Percentiles rank a stretch among this genome's conserved stretches.
Evolutionary conservation across 2,329 filamentous ascomycete species (phyloP).

Genomic region (Aureobasidium lini): DNA sequence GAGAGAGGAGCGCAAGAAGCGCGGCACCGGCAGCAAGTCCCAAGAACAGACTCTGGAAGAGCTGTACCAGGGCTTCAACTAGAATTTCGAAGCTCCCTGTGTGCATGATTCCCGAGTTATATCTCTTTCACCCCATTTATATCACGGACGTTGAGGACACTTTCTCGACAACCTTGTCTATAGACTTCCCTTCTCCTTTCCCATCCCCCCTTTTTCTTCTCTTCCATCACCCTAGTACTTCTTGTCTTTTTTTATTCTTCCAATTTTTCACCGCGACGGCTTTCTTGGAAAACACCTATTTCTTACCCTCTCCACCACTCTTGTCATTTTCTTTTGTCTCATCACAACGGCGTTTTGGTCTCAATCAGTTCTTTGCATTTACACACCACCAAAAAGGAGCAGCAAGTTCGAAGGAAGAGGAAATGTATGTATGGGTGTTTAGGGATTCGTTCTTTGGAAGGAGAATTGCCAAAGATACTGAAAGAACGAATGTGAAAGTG

Average conservation of each 20-base stretch:
- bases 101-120: background rate
- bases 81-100: background rate
- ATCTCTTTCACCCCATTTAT: background rate
- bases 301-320: background rate
- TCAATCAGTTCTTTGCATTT: conserved; percentile 1
- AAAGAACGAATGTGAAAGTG: background rate
- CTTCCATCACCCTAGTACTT: conserved; percentile 13
- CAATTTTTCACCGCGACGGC: background rate
- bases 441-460: background rate
- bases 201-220: background rate
- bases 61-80: conserved; percentile 22
- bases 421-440: background rate
- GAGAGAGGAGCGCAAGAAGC: conserved; percentile 28
- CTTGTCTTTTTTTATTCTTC: background rate
- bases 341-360: background rate
- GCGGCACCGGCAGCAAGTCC: conserved; percentile 20
- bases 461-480: background rate
- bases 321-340: conserved; percentile 7
- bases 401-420: background rate
- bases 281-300: background rate
- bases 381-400: conserved; percentile 2
- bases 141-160: background rate
- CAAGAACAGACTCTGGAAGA: conserved; percentile 22
- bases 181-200: conserved; percentile 8
- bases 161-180: conserved; percentile 2